Percentiles rank a stretch among this genome's conserved stretches.
phyloP scores from a whole-genome alignment of 176 grass and related monocot species.

The Tillandsia leiboldiana region DNA sequence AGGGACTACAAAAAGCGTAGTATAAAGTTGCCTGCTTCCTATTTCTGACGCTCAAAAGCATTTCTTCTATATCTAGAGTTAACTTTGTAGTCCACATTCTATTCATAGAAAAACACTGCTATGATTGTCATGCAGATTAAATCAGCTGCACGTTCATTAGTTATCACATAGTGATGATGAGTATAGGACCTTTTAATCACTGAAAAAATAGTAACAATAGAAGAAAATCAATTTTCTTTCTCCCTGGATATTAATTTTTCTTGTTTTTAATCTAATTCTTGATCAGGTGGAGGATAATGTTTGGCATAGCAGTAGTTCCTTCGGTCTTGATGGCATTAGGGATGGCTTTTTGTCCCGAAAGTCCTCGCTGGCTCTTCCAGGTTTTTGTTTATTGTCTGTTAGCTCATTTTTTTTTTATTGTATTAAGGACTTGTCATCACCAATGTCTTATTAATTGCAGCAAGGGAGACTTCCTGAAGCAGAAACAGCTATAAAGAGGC shows the following conservation, averaged over 20 bases:
- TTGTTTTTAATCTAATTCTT: constrained; percentile 14
- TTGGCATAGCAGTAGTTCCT: constrained; percentile 62
- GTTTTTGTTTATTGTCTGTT: constrained; percentile 24
- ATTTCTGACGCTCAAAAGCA: too few species aligned
- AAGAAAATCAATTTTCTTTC: not conserved
- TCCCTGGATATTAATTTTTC: not conserved
- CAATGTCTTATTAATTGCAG: constrained; percentile 29
- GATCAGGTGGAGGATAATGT: constrained; percentile 98
- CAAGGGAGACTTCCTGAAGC: constrained; percentile 86
- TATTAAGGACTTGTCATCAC: not conserved
- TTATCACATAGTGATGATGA: too few species aligned
- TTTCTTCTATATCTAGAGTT: too few species aligned
- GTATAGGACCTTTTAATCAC: too few species aligned
- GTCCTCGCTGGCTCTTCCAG: constrained; percentile 98
- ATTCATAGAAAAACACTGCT: too few species aligned
- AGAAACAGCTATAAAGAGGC: constrained; percentile 83
- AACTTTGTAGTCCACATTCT: too few species aligned
- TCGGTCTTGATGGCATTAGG: constrained; percentile 80
- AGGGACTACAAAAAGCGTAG: too few species aligned
- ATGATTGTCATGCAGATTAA: too few species aligned
- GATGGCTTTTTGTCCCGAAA: constrained; percentile 96
- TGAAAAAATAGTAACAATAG: too few species aligned
- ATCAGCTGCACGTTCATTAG: too few species aligned
- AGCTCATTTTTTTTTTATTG: not conserved
- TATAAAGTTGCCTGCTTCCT: too few species aligned